A percentile compares a stretch with the other conserved stretches of the same genome.
Conservation (phyloP, 176 grass and related monocot genomes). For the Leersia perrieri region DNA sequence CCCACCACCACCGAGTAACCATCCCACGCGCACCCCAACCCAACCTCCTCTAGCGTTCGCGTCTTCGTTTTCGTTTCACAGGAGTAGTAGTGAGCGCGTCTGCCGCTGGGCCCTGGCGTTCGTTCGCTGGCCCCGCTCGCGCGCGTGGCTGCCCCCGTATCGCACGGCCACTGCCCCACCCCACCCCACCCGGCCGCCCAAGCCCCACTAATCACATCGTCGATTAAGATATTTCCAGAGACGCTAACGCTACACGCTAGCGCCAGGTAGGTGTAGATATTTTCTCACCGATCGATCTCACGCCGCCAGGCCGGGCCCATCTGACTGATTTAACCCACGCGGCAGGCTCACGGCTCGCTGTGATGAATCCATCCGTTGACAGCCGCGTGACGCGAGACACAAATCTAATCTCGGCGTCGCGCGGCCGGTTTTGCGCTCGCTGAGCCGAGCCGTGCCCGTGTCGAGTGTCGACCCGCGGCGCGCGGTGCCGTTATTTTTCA, state of each 20-base stretch:
- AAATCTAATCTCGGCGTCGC: not conserved
- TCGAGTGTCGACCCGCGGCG: not conserved
- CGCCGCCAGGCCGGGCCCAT: not conserved
- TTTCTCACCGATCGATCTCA: not conserved
- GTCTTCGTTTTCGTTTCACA: not conserved
- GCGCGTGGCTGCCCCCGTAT: not conserved
- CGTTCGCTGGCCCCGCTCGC: not conserved
- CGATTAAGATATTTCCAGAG: conserved; percentile 30
- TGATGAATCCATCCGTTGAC: too few relatives aligned
- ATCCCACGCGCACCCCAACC: not conserved
- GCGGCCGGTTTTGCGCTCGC: not conserved
- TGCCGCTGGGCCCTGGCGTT: too few relatives aligned
- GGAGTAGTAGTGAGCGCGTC: too few relatives aligned
- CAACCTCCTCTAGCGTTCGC: not conserved
- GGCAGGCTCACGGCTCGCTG: not conserved
- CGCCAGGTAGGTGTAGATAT: not conserved
- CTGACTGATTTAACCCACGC: not conserved
- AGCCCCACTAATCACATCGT: not conserved
- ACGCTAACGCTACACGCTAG: not conserved
- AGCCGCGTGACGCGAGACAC: not conserved
- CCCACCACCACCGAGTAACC: not conserved
- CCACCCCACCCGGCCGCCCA: not conserved
- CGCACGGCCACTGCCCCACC: not conserved
- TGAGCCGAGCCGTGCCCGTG: too few relatives aligned
- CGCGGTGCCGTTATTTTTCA: conserved; percentile 1